These are phyloP conservation scores for Austropuccinia psidii DNA, from an alignment of 1,284 basidiomycete species.

Conservation along the genomic window DNA sequence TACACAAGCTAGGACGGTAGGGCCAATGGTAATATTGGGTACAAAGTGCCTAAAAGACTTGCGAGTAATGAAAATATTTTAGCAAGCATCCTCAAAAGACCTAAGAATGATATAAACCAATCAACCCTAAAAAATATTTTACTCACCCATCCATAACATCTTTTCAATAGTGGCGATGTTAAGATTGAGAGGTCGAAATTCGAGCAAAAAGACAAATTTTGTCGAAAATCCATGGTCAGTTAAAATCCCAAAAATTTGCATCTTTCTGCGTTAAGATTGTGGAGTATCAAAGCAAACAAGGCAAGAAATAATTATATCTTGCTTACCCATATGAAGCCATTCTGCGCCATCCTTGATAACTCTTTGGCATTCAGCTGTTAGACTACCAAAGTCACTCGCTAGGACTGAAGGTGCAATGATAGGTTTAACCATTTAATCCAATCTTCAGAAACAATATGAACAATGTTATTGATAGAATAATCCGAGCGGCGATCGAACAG, in stretches of 20 bases:
- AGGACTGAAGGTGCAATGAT: constrained; percentile 44
- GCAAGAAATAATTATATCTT: not conserved
- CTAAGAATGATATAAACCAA: constrained; percentile 17
- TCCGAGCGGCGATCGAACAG: no score
- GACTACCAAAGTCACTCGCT: constrained; percentile 78
- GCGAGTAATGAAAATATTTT: not conserved
- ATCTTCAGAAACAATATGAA: no score
- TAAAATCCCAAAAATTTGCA: no score
- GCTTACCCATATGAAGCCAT: constrained; percentile 91
- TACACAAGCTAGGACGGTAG: constrained; percentile 82
- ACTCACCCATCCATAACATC: constrained; percentile 72
- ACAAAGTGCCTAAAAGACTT: constrained; percentile 75
- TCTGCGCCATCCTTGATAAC: constrained; percentile 87
- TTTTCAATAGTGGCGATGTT: no score
- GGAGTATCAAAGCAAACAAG: no score
- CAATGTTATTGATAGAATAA: no score
- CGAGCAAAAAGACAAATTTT: no score
- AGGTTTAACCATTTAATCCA: constrained; percentile 36
- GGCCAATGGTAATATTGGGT: constrained; percentile 93
- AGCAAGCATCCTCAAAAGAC: not conserved
- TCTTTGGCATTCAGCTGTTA: constrained; percentile 79
- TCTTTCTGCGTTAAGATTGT: no score
- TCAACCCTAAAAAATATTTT: not conserved
- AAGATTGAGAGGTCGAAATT: no score
- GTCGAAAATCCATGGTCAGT: no score